These are phyloP conservation scores for Triadica sebifera DNA, from an alignment of 345 rosid species.

Conservation along the genomic window DNA sequence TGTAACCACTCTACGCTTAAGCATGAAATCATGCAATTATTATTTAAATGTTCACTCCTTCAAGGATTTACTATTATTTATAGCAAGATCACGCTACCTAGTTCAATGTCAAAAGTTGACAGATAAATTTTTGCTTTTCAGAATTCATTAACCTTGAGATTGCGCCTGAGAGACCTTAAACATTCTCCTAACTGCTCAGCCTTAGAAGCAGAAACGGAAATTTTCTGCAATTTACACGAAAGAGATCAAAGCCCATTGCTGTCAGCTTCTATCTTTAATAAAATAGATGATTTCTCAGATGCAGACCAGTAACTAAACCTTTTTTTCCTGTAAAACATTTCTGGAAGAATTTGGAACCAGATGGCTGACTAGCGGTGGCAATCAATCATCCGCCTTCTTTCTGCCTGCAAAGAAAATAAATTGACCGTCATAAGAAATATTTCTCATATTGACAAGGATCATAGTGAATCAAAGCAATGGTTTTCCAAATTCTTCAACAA, in stretches of 20 bases:
- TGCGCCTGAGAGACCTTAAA: conserved; percentile 61
- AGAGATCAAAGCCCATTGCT: background rate
- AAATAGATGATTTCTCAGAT: background rate
- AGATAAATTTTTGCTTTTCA: background rate
- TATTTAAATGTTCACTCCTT: background rate
- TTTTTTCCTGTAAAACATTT: conserved; percentile 19
- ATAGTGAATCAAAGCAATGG: background rate
- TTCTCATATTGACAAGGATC: background rate
- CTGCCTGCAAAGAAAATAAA: conserved; percentile 34
- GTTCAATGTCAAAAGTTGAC: background rate
- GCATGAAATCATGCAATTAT: background rate
- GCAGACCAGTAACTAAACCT: conserved; percentile 24
- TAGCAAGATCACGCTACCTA: background rate
- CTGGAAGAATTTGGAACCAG: conserved; percentile 18
- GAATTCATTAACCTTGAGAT: conserved; percentile 43
- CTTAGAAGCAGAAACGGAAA: conserved; percentile 24
- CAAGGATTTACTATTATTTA: background rate
- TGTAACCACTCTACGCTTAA: background rate
- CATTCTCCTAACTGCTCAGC: conserved; percentile 63
- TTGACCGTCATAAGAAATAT: background rate
- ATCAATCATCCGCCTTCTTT: conserved; percentile 53
- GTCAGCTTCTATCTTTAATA: conserved; percentile 10
- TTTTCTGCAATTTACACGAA: conserved; percentile 37
- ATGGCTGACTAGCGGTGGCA: conserved; percentile 28
- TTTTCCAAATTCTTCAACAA: background rate